Base-by-base conservation (phyloP, 2,329 filamentous ascomycete genomes). In the Cytospora leucostoma region DNA sequence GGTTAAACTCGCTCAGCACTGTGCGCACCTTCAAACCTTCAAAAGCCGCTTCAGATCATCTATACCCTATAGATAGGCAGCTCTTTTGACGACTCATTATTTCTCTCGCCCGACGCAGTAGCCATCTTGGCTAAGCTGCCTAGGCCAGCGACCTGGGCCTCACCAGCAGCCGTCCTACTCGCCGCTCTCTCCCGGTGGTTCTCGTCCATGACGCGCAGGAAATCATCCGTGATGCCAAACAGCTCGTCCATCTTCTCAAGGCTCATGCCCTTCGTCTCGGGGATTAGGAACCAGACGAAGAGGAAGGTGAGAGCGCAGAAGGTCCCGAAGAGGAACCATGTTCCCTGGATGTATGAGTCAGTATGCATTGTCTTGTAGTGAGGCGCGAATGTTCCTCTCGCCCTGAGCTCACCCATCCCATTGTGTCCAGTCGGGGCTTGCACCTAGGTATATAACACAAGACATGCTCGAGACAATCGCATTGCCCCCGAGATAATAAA, bases 231-330 rank as follows among this genome's bases (percentile, higher is more conserved):
- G 56, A 87, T 79, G 53, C 86, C 86, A 71, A 89, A 89, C 17
- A 89, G 77, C 69, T 88, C 84, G 71, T 88, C 84, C 85, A 88
- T 88, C 73, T 82, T 83, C 75, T 89, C 86, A 64, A 89, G 77
- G 51, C 78, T 78, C 63, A 82, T 71, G 40, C 88, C 88, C 78
- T 91, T 91, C 12, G 88, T 91, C 76, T 91, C 88, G 0, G 88
- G 88, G 19, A 90, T 81, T 66, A 87, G 82, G 77, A 88, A 86
- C 79, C 81, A 89, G 49, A 87, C 85, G 70, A 88, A 89, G 59
- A 88, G 66, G 66, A 84, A 84, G 84, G 90, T 89, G 68, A 79
- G 71, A 69, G 87, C 81, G 72, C 86, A 88, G 74, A 90, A 90
- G 60, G 75, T 81, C 11, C 86, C 83, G 73, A 89, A 91, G 70